Evolutionary conservation across 805 yeast genomes (phyloP).

Genomic region (Starmerella geochares): DNA sequence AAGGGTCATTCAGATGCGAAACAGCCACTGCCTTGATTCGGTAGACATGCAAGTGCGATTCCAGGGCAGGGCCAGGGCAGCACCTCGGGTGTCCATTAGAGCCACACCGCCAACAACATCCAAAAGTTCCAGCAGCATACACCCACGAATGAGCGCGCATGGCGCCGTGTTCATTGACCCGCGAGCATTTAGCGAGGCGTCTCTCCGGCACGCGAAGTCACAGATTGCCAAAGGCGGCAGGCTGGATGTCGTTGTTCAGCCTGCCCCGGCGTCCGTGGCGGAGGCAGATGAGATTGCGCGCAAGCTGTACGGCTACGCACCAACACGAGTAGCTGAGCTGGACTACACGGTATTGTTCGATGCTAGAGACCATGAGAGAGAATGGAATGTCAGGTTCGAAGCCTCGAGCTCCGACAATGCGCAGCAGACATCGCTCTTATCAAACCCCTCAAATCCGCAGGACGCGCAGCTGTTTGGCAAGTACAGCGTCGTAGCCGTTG

Average conservation of each 20-base stretch:
- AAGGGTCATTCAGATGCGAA: not conserved
- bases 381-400: conserved; percentile 4
- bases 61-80: not conserved
- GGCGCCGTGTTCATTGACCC: conserved; percentile 5
- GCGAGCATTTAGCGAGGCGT: not conserved
- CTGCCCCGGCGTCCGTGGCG: conserved; percentile 7
- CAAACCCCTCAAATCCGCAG: not conserved
- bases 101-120: too few species aligned
- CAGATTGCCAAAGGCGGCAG: conserved; percentile 8
- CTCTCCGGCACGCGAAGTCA: conserved; percentile 4
- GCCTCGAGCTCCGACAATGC: not conserved
- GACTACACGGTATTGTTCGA: conserved; percentile 12
- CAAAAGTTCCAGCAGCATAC: too few species aligned
- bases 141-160: conserved; percentile 4
- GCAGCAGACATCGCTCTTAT: not conserved
- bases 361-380: not conserved
- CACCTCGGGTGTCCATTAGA: too few species aligned
- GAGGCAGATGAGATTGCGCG: conserved; percentile 10
- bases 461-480: not conserved
- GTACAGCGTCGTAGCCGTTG: conserved; percentile 42
- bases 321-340: conserved; percentile 6
- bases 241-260: conserved; percentile 19
- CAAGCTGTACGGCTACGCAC: conserved; percentile 17
- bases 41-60: not conserved
- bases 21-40: not conserved